phyloP scores from a whole-genome alignment of 2,329 filamentous ascomycete genomes.

The Lachnellula willkommii region DNA sequence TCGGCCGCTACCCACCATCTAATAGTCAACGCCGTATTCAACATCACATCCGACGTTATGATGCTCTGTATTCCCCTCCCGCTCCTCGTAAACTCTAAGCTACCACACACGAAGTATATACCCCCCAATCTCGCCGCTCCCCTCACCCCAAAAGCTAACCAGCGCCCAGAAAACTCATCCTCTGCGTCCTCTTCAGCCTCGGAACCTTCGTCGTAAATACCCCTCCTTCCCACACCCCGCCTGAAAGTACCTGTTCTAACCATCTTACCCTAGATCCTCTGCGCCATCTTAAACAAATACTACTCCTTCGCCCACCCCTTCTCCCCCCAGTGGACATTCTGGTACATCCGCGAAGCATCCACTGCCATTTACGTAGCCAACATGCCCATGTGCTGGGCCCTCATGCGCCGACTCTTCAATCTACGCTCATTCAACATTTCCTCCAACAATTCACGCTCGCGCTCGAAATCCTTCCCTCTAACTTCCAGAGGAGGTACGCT shows the following conservation, averaged over 20 bases:
- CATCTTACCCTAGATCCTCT: slow-evolving; percentile 38
- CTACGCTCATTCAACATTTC: slow-evolving; percentile 21
- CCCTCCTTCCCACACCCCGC: neutral
- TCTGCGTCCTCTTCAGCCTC: slow-evolving; percentile 43
- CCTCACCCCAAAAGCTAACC: slow-evolving; percentile 29
- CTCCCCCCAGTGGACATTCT: slow-evolving; percentile 34
- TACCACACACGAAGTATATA: slow-evolving; percentile 32
- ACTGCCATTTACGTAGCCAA: slow-evolving; percentile 50
- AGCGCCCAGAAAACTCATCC: slow-evolving; percentile 46
- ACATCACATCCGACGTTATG: slow-evolving; percentile 54
- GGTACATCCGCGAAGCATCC: slow-evolving; percentile 50
- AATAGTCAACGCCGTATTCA: slow-evolving; percentile 54
- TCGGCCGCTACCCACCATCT: slow-evolving; percentile 52
- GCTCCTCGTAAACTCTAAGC: slow-evolving; percentile 38
- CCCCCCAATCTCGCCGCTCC: slow-evolving; percentile 22
- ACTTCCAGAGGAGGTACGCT: neutral
- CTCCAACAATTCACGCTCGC: neutral
- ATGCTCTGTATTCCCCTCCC: slow-evolving; percentile 56
- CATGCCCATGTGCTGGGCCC: slow-evolving; percentile 48
- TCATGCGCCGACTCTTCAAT: slow-evolving; percentile 40
- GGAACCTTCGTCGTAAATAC: slow-evolving; percentile 42
- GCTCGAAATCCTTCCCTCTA: slow-evolving; percentile 11
- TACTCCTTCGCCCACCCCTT: slow-evolving; percentile 38
- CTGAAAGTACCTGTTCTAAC: neutral
- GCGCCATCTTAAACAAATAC: slow-evolving; percentile 45